Base-by-base conservation (phyloP, 2,329 filamentous ascomycete species). In the Fusarium sp. region DNA sequence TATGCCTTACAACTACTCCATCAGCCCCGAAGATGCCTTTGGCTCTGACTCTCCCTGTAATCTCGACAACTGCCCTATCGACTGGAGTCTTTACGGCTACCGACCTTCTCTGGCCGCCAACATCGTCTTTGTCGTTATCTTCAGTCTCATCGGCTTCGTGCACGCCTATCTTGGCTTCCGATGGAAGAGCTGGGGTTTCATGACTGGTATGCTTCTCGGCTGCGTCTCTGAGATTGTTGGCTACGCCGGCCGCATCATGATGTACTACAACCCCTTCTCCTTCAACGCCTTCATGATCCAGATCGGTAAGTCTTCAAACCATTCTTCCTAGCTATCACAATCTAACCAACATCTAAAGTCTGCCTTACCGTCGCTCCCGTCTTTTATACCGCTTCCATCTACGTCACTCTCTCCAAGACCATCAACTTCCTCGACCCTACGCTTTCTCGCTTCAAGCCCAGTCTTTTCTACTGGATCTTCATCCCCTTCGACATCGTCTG, bases 201-300 rank as follows among this genome's bases (percentile, higher is more conserved):
- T 82, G 77, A 66, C 69, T 13, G 82, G 81, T 62, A 87, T 91
- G 82, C 70, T 87, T 8, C 71, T 83, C 19, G 89, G 89, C 45
- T 87, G 84, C 66, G 40, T 84, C 7, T 79, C 82, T 47, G 89
- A 90, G 70, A 82, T 90, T 13, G 72, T 90, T 33, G 90, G 90
- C 19, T 92, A 92, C 65, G 76, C 79, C 2, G 90, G 88, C 4
- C 83, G 90, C 13, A 79, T 90, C 51, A 74, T 88, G 71, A 79
- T 89, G 60, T 83, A 84, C 65, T 64, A 83, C 44, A 86, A 91
- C 70, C 87, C 88, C 0, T 91, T 89, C 72, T 80, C 75, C 47
- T 84, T 89, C 73, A 73, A 74, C 14, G 87, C 83, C 9, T 92
- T 92, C 74, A 83, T 91, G 74, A 83, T 90, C n/a, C 87, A 92